Base-by-base conservation (phyloP, 176 grass and related monocot genomes). In the Ampelocalamus luodianensis region DNA sequence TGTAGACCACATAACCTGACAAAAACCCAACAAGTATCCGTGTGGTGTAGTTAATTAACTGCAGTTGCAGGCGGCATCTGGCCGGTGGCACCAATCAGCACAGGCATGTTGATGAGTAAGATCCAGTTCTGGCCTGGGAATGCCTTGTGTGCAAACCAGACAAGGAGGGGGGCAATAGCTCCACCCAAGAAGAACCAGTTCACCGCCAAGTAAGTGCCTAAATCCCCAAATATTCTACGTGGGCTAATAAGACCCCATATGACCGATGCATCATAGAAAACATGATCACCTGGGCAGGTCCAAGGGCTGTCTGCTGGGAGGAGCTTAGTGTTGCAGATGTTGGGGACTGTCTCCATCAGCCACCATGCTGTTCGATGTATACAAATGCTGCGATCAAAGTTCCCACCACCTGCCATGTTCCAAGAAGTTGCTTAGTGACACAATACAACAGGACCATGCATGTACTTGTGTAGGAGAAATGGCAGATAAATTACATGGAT, bases 151-250 rank as follows among this genome's bases (percentile, higher is more conserved):
- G 93, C 93, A 56, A 95, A 24, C 91, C 91, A 98, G 49, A 98
- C 91, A n/a, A 95, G 83, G 46, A 95, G 7, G 6, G 95, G 95
- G 0, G 89, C 95, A n/a, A 98, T 82, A 20, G 95, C 95, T 37
- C 95, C 95, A 5, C 68, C 87, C 80, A 98, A 80, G 88, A 98
- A 98, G 80, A 95, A 98, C 96, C 96, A 98, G 85, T 98, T 98
- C 11, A 95, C 70, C 1, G 96, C 93, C 0, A 93, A 95, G 85
- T 95, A 98, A 24, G 66, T 85, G 50, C 96, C 93, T 3, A 98
- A 82, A 73, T 98, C 85, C 0, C 96, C 96, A 49, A 98, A 98
- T 74, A 98, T 98, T 45, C 96, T 83, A 48, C 96, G 96, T 18
- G 93, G 96, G 29, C 96, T 83, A 22, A 98, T 87, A 20, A 98